A percentile compares a stretch with the other conserved stretches of the same genome.
phyloP scores from a whole-genome alignment of 208 protist genomes.

The Balamuthia mandrillaris region DNA sequence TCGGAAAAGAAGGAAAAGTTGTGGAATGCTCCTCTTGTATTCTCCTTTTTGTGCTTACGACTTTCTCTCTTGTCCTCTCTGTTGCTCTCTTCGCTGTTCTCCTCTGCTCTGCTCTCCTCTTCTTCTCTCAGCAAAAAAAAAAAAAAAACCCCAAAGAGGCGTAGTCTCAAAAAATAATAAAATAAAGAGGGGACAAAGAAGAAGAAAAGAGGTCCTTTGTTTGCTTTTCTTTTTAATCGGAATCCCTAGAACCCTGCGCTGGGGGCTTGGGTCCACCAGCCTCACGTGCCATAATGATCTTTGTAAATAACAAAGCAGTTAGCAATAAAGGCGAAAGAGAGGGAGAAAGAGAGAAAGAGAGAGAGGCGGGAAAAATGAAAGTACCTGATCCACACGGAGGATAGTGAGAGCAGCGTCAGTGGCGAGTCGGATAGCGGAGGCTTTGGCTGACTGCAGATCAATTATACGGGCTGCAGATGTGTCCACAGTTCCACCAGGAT shows the following conservation, averaged over 20 bases:
- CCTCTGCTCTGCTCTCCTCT: too few species aligned
- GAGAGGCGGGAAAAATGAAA: background rate
- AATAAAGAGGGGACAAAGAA: too few species aligned
- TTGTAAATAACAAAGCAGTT: constrained; percentile 70
- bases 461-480: constrained; percentile 83
- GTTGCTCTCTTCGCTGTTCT: too few species aligned
- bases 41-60: too few species aligned
- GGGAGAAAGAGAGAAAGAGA: background rate
- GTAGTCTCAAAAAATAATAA: too few species aligned
- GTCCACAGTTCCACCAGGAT: constrained; percentile 78
- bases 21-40: too few species aligned
- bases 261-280: constrained; percentile 91
- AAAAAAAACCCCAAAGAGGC: too few species aligned
- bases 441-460: constrained; percentile 88
- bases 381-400: constrained; percentile 83
- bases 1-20: too few species aligned
- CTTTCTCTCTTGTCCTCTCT: too few species aligned
- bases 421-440: constrained; percentile 85
- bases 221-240: too few species aligned
- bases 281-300: constrained; percentile 97
- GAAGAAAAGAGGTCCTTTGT: too few species aligned
- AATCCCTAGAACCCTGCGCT: constrained; percentile 29
- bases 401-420: constrained; percentile 94
- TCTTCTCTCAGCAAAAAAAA: too few species aligned
- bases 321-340: background rate